Evolutionary conservation across 2,329 filamentous ascomycete genomes (phyloP).

Genomic region (Talaromyces marneffei): DNA sequence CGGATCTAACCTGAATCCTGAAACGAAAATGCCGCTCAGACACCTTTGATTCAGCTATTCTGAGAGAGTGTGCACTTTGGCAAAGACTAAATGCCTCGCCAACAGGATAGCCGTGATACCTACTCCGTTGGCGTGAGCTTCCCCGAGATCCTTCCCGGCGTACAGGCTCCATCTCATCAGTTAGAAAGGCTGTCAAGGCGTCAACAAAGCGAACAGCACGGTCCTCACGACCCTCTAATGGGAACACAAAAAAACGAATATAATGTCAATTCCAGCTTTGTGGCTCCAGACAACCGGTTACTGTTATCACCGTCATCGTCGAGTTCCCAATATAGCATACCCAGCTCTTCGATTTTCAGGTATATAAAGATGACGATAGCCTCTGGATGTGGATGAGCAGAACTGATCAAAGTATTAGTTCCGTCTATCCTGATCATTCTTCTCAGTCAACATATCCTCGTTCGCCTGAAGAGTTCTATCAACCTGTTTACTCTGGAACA

Average conservation of each 20-base stretch:
- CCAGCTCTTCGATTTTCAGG: not conserved
- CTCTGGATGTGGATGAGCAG: not conserved
- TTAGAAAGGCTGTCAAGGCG: not conserved
- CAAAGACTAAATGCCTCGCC: not conserved
- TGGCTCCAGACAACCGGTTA: not conserved
- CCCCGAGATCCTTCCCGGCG: not conserved
- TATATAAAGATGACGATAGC: not conserved
- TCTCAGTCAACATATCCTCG: conserved; percentile 6
- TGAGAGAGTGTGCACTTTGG: not conserved
- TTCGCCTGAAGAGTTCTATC: not conserved
- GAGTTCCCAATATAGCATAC: not conserved
- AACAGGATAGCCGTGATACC: not conserved
- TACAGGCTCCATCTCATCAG: not conserved
- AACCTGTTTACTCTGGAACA: not conserved
- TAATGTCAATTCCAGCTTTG: not conserved
- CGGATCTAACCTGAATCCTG: not conserved
- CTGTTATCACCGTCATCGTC: not conserved
- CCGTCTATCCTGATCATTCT: not conserved
- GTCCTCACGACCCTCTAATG: not conserved
- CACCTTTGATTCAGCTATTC: not conserved
- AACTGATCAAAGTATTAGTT: conserved; percentile 3
- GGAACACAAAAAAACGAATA: not conserved
- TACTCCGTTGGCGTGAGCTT: not conserved
- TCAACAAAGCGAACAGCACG: not conserved
- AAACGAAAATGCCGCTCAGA: not conserved